phyloP scores from a whole-genome alignment of 2,329 filamentous ascomycete species.

The Penicillium occitanis region DNA sequence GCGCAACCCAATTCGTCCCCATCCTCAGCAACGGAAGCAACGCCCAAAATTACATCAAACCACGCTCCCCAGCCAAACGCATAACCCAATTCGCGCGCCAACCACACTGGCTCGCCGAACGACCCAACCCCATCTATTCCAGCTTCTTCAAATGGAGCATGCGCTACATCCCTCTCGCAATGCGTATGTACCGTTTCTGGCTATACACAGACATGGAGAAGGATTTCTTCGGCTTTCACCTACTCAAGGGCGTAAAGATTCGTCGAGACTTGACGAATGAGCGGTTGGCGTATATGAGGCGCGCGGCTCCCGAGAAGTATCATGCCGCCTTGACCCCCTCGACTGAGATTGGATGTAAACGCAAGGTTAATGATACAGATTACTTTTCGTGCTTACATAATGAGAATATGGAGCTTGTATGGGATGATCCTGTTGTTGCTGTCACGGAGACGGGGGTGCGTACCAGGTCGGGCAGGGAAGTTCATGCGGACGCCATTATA shows the following conservation, averaged over 20 bases:
- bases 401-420: slow-evolving; percentile 44
- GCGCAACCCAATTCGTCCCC: slow-evolving; percentile 51
- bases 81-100: slow-evolving; percentile 53
- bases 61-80: slow-evolving; percentile 34
- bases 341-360: slow-evolving; percentile 51
- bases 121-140: slow-evolving; percentile 46
- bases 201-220: slow-evolving; percentile 48
- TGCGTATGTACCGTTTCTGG: slow-evolving; percentile 46
- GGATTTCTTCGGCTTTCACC: slow-evolving; percentile 46
- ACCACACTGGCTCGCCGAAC: slow-evolving; percentile 51
- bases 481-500: slow-evolving; percentile 50
- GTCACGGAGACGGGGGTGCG: slow-evolving; percentile 42
- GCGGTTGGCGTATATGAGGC: slow-evolving; percentile 46
- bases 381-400: slow-evolving; percentile 47
- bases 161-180: slow-evolving; percentile 47
- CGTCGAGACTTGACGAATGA: slow-evolving; percentile 39
- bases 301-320: slow-evolving; percentile 46
- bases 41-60: slow-evolving; percentile 3
- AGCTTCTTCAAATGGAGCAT: slow-evolving; percentile 45
- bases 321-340: slow-evolving; percentile 46
- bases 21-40: slow-evolving; percentile 40
- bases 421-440: slow-evolving; percentile 41
- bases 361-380: slow-evolving; percentile 50
- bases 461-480: slow-evolving; percentile 39
- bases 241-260: slow-evolving; percentile 38